Base-by-base conservation (phyloP, 495 filamentous ascomycete species). In the Lasiosphaeriaceae sp. region DNA sequence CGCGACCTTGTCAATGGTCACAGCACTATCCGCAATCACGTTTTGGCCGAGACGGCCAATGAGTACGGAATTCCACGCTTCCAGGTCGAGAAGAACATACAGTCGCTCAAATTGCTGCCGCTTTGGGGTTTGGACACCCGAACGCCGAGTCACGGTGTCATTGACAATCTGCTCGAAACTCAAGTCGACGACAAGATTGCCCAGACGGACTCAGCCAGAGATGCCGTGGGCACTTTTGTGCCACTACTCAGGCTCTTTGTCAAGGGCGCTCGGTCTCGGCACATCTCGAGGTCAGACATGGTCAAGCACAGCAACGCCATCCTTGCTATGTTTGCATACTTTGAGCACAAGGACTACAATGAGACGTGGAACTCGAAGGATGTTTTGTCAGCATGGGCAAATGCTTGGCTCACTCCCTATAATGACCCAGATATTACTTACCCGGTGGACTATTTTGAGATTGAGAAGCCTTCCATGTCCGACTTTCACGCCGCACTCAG, bases 71-170 rank as follows among this genome's bases (percentile, higher is more conserved):
- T 86, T 11, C 84, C 84, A 4, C 85, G 85, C 52, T 81, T 85
- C 62, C 84, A 87, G 65, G 84, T 83, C 0, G 84, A 87, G 65
- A 76, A 79, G 60, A 87, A 86, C 46, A 79, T 87, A 7, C 78
- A 86, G 56, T 86, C 83, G 0, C 65, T 87, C 46, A 86, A 85
- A 60, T 65, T 85, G n/a, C 74, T 87, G 43, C 84, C 84, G 4
- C 77, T 87, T 0, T 87, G 84, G 84, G 84, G 84, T 11, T 63
- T 87, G 47, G 84, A 87, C 59, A 84, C 84, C 60, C 67, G 85
- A 9, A 83, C 77, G 2, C 83, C 84, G 0, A 82, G 77, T 12
- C 84, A 87, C 60, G 84, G 84, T 24, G 71, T 86, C n/a, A 83
- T 86, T 60, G 69, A 76, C 46, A 85, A 86, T 60, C 79, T 78